Evolutionary conservation across 106 monocot species (phyloP).

Genomic region (Chionographis japonica): DNA sequence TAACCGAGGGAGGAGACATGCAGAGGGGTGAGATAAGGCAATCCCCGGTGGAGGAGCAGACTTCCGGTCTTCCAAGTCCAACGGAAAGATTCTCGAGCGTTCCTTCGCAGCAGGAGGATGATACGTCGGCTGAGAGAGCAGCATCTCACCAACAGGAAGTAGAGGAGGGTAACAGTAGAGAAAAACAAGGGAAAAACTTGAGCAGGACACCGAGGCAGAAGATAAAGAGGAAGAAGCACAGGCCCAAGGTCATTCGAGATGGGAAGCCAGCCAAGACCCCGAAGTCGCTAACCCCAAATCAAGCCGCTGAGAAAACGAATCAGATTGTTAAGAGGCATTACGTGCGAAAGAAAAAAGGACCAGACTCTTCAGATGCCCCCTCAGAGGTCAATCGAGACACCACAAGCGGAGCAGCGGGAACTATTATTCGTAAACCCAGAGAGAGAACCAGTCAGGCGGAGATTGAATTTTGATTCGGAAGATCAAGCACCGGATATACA

Average conservation of each 20-base stretch:
- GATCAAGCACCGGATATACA: background rate
- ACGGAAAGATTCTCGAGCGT: background rate
- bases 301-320: slow-evolving; percentile 11
- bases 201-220: slow-evolving; percentile 49
- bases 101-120: background rate
- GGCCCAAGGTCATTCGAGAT: slow-evolving; percentile 78
- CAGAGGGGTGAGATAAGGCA: too few relatives aligned
- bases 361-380: background rate
- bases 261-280: slow-evolving; percentile 47
- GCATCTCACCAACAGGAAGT: background rate
- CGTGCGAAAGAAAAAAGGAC: slow-evolving; percentile 33
- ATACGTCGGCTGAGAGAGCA: background rate
- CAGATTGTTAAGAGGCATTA: slow-evolving; percentile 41
- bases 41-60: background rate
- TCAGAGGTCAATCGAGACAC: slow-evolving; percentile 4
- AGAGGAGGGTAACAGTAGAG: background rate
- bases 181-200: slow-evolving; percentile 35
- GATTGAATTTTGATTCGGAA: slow-evolving; percentile 53
- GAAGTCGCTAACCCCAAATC: slow-evolving; percentile 21
- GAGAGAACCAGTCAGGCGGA: slow-evolving; percentile 38
- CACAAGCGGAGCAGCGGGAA: slow-evolving; percentile 1
- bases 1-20: background rate
- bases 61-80: background rate
- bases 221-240: slow-evolving; percentile 49
- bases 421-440: background rate